Percentiles rank a stretch among this genome's conserved stretches.
These are phyloP conservation scores for Leptodermis oblonga DNA, from an alignment of 257 asterid genomes.

Conservation along the genomic window DNA sequence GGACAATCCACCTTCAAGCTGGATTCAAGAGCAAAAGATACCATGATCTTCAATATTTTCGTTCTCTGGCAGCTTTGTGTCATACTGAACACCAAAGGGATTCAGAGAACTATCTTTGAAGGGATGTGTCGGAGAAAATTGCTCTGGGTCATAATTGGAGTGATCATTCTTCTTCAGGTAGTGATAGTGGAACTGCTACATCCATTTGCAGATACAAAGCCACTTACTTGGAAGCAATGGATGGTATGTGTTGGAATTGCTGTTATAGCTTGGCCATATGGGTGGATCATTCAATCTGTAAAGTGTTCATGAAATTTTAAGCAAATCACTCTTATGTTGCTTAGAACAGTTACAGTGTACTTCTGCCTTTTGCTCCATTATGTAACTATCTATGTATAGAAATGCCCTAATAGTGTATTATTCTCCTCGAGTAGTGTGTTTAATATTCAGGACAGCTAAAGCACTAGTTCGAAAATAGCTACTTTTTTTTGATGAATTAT, in stretches of 20 bases:
- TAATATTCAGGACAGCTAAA: too few relatives aligned
- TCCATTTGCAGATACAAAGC: conserved; percentile 24
- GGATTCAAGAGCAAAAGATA: conserved; percentile 37
- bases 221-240: conserved; percentile 29
- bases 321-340: not conserved
- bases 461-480: too few relatives aligned
- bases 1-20: conserved; percentile 37
- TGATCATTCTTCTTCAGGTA: conserved; percentile 19
- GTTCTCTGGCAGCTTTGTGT: conserved; percentile 66
- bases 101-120: conserved; percentile 46
- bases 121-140: conserved; percentile 30
- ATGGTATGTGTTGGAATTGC: conserved; percentile 23
- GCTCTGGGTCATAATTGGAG: conserved; percentile 18
- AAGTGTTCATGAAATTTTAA: conserved; percentile 5
- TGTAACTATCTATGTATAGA: too few relatives aligned
- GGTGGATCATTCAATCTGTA: conserved; percentile 19
- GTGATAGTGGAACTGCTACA: conserved; percentile 23
- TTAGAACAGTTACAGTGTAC: too few relatives aligned
- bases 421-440: too few relatives aligned
- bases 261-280: conserved; percentile 23
- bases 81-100: conserved; percentile 43
- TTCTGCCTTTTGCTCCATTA: too few relatives aligned
- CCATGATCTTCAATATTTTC: conserved; percentile 53
- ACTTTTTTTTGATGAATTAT: too few relatives aligned
- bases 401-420: too few relatives aligned